Base-by-base conservation (phyloP, 176 grass and related monocot species). In the Avena eriantha region DNA sequence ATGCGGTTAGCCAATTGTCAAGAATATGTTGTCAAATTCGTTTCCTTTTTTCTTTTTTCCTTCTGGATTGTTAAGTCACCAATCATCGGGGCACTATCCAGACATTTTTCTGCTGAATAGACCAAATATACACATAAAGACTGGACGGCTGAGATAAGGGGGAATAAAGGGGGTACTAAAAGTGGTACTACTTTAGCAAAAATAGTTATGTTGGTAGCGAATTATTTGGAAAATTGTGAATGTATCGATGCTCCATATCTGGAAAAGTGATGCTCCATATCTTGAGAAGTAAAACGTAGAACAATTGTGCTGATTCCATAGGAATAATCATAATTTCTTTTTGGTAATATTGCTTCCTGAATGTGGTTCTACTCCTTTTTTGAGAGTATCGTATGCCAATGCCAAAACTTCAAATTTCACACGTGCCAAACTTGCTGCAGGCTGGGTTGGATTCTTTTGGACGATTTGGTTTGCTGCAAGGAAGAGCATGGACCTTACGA, bases 361-460 rank as follows among this genome's bases (percentile, higher is more conserved):
- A 53, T 53, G 14, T 16, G 14, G 50, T 14, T 53, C 14, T 53
- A 53, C 50, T 53, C 13, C 50, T 53, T 16, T 49, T 58, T 39
- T 22, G 14, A 59, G 16, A 86, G 69, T 43, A 61, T 41, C 35
- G 3, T 83, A 14, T 53, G 64, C 26, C 29, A 69, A 14, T 5
- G 16, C 24, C 6, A 64, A 3, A 4, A 19, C n/a, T 80, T 15
- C 31, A 36, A 80, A 4, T 29, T 51, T 60, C 48, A 43, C 7
- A 10, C 45, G 59, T 31, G 50, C 69, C 81, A 74, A 39, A 88
- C 34, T 41, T 73, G 1, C 16, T 88, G 86, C 88, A 99, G 97
- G 94, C 11, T 96, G 92, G 97, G 76, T 96, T 10, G 90, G 94
- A 10, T 99, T 99, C 85, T 99, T 99, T 78, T 91, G 89, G 87